These are phyloP conservation scores for Basidiobolus meristosporus DNA, from an alignment of 371 early-diverging fungal species.

Conservation along the genomic window DNA sequence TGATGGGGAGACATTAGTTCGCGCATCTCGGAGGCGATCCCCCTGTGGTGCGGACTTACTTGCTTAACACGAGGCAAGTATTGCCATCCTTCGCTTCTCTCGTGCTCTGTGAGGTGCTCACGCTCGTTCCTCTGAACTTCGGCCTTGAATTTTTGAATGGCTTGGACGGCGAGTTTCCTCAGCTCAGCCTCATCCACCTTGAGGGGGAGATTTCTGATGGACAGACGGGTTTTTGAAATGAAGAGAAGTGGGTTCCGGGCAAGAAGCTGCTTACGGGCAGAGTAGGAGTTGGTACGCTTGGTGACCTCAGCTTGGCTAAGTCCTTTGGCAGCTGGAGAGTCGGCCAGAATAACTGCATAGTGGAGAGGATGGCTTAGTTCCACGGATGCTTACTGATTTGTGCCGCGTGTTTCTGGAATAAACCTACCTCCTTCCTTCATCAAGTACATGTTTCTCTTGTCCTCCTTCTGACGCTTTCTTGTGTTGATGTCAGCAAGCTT, in stretches of 20 bases:
- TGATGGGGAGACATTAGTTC: neutral
- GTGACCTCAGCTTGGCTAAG: slow-evolving; percentile 50
- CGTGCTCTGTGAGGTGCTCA: slow-evolving; percentile 42
- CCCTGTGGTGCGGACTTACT: slow-evolving; percentile 1
- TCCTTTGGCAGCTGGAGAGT: slow-evolving; percentile 54
- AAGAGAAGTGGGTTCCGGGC: slow-evolving; percentile 69
- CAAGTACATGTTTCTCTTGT: slow-evolving; percentile 62
- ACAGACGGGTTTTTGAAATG: slow-evolving; percentile 73
- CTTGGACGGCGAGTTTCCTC: slow-evolving; percentile 33
- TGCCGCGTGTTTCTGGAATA: neutral
- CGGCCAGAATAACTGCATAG: slow-evolving; percentile 67
- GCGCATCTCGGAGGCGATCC: neutral
- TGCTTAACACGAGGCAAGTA: slow-evolving; percentile 41
- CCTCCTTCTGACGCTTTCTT: too few species aligned
- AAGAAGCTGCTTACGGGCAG: slow-evolving; percentile 54
- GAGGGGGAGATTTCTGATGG: slow-evolving; percentile 63
- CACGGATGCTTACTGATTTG: neutral
- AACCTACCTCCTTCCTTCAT: slow-evolving; percentile 32
- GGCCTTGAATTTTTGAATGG: slow-evolving; percentile 58
- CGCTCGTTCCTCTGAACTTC: slow-evolving; percentile 49
- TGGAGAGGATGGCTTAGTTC: slow-evolving; percentile 19
- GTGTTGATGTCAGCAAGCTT: slow-evolving; percentile 34
- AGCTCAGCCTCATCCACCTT: slow-evolving; percentile 50
- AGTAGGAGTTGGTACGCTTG: slow-evolving; percentile 57
- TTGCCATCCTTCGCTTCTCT: slow-evolving; percentile 55